Evolutionary conservation across 148 eudicot species (phyloP).

Genomic region (Chenopodium formosanum): DNA sequence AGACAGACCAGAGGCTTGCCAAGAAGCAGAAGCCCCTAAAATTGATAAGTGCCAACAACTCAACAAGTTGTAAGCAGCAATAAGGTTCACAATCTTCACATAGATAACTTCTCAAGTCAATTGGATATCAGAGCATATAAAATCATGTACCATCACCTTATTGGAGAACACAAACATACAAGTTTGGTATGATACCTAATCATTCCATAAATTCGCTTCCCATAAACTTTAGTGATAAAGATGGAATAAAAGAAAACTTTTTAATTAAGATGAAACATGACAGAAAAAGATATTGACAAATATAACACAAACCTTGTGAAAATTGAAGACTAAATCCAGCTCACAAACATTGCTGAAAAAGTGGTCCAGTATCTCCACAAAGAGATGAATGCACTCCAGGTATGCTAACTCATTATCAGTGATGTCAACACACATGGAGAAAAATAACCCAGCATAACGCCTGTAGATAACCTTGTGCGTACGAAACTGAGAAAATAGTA

Average conservation of each 20-base stretch:
- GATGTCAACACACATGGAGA: constrained; percentile 91
- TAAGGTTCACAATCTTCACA: not conserved
- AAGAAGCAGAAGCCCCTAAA: too few species aligned
- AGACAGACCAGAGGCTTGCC: not conserved
- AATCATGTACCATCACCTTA: not conserved
- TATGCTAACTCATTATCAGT: constrained; percentile 96
- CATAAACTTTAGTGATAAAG: not conserved
- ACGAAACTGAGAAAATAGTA: constrained; percentile 63
- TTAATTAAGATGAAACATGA: not conserved
- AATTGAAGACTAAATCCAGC: constrained; percentile 94
- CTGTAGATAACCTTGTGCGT: constrained; percentile 96
- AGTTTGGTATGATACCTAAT: not conserved
- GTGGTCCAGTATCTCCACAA: constrained; percentile 97
- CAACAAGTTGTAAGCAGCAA: not conserved
- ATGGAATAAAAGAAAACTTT: not conserved
- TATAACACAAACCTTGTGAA: constrained; percentile 41
- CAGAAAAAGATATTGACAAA: not conserved
- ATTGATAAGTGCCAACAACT: not conserved
- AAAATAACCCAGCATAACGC: constrained; percentile 92
- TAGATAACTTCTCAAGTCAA: not conserved
- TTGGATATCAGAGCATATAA: not conserved
- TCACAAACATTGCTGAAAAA: constrained; percentile 99
- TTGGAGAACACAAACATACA: not conserved
- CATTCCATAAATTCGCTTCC: not conserved
- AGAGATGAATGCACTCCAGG: constrained; percentile 88